Evolutionary conservation across 345 rosid genomes (phyloP), one percentile per base, ranked within the genome.

Genomic region (Iberis pinnata): DNA sequence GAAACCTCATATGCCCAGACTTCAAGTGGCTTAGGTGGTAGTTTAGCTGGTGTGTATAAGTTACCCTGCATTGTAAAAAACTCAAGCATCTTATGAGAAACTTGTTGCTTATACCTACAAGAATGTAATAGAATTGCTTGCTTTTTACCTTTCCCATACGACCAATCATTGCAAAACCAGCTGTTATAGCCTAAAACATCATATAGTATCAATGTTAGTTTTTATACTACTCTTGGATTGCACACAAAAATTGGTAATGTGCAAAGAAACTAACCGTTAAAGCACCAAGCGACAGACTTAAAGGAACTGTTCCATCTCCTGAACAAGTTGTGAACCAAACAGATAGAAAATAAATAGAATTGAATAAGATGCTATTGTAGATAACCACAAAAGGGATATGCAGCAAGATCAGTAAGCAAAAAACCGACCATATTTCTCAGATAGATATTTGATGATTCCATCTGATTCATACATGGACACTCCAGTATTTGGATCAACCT

Each of bases 401-500:
- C n/a, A n/a, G 1, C 12, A 37, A 37, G n/a, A 37, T 11, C 55
- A 26, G n/a, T n/a, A 65, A 53, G 55, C 1, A 64, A 56, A 32
- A 56, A 33, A 73, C 76, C 12, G 22, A 86, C 96, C 95, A 56
- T 90, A 90, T 87, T 78, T 90, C 40, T 63, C 73, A 20, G 70
- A 82, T 55, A 87, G 71, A 68, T 90, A 87, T 71, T 82, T 87
- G 54, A 90, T 84, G 67, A 90, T 90, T 45, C 69, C 87, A 65
- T 90, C 92, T 12, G 98, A 90, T 74, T 90, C 98, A 56, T 90
- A 87, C 88, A 90, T 87, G 32, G 92, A 70, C 65, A 76, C 82
- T 49, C 96, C 95, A 12, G 92, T 81, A 72, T 90, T 90, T 35
- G 95, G 96, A 77, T 87, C 98, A 29, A 87, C 89, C 95, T 87